Percentiles rank a stretch among this genome's conserved stretches.
phyloP scores from a whole-genome alignment of 2,329 filamentous ascomycete genomes.

The Phyllosticta citrichinensis region DNA sequence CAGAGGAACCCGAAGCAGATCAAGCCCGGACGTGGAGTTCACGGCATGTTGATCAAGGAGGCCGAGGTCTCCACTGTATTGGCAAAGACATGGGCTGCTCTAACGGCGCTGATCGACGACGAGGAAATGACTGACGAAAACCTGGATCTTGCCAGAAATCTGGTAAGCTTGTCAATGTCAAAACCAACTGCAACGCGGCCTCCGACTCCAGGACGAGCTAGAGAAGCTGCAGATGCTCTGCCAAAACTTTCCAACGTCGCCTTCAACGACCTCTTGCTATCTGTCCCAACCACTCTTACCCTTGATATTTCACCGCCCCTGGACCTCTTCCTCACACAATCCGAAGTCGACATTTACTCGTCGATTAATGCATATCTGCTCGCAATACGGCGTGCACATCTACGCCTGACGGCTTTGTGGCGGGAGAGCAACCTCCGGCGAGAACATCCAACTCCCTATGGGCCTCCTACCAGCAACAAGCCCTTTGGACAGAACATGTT shows the following conservation, averaged over 20 bases:
- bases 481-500: conserved; percentile 51
- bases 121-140: conserved; percentile 66
- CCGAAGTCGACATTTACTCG: conserved; percentile 71
- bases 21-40: conserved; percentile 33
- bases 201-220: conserved; percentile 31
- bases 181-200: conserved; percentile 32
- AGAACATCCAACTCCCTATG: conserved; percentile 59
- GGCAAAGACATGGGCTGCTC: conserved; percentile 64
- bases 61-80: conserved; percentile 74
- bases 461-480: conserved; percentile 53
- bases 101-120: conserved; percentile 67
- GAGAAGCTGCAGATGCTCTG: conserved; percentile 20
- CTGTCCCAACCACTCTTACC: conserved; percentile 59
- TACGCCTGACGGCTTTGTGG: conserved; percentile 78
- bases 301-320: conserved; percentile 68
- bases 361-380: conserved; percentile 81
- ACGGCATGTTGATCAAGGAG: conserved; percentile 65
- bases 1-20: conserved; percentile 42
- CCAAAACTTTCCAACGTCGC: conserved; percentile 39
- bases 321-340: conserved; percentile 71
- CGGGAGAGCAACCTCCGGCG: conserved; percentile 69
- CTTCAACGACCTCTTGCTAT: conserved; percentile 76
- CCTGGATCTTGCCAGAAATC: conserved; percentile 69
- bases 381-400: conserved; percentile 73
- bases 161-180: conserved; percentile 57